These are phyloP conservation scores for Tylopilus intermedius DNA, from an alignment of 768 basidiomycete genomes.

Conservation along the genomic window DNA sequence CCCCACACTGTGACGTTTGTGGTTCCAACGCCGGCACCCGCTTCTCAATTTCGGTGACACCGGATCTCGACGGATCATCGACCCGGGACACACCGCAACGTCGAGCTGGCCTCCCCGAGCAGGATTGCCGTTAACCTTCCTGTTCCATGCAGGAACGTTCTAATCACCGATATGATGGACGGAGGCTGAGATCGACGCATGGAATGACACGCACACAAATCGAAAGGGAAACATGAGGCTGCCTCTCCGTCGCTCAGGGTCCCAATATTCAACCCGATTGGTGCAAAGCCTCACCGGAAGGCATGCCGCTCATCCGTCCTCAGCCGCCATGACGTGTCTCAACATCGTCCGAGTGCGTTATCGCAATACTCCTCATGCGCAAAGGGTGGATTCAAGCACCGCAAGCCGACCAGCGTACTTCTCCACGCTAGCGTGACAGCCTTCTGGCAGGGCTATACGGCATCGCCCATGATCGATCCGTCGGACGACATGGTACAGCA, in stretches of 20 bases:
- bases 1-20: neutral
- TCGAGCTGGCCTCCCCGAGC: neutral
- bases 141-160: neutral
- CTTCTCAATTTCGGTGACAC: neutral
- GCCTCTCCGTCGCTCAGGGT: neutral
- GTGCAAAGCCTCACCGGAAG: neutral
- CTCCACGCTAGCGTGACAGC: neutral
- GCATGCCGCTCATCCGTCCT: neutral
- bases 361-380: neutral
- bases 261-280: neutral
- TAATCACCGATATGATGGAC: neutral
- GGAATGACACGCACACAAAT: neutral
- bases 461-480: constrained; percentile 3
- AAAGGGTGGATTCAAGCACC: neutral
- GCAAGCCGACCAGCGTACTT: neutral
- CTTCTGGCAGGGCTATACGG: constrained; percentile 1
- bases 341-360: neutral
- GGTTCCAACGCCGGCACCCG: neutral
- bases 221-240: neutral
- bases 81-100: neutral
- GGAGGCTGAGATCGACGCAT: neutral
- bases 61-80: constrained; percentile 7
- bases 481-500: neutral
- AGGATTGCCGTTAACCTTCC: neutral
- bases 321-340: neutral